phyloP scores from a whole-genome alignment of 2,329 filamentous ascomycete genomes.

The Talaromyces sp. region DNA sequence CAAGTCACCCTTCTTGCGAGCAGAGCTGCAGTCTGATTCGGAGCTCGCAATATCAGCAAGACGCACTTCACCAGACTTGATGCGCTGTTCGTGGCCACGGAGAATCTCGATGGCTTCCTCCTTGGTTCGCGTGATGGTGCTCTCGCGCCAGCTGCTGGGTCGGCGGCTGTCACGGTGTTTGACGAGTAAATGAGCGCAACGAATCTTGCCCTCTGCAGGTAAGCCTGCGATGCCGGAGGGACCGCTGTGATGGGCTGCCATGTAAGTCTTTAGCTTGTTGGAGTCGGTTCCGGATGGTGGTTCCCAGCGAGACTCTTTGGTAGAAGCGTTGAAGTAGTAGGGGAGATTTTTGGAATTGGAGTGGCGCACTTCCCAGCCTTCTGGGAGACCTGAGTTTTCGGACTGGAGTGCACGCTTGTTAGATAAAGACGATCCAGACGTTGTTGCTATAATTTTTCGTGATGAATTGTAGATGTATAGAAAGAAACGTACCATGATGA shows the following conservation, averaged over 20 bases:
- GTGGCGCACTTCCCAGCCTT: constrained; percentile 92
- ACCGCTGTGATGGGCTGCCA: constrained; percentile 79
- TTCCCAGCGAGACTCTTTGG: constrained; percentile 92
- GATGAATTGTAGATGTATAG: background rate
- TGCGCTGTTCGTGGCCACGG: constrained; percentile 68
- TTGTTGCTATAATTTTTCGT: background rate
- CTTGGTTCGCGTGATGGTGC: constrained; percentile 81
- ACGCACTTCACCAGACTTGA: constrained; percentile 64
- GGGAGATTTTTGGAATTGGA: constrained; percentile 98
- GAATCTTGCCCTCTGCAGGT: constrained; percentile 75
- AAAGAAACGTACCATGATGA: constrained; percentile 16
- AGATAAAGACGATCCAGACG: constrained; percentile 2
- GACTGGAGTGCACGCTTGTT: constrained; percentile 42
- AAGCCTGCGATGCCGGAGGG: constrained; percentile 36
- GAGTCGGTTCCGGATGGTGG: constrained; percentile 83
- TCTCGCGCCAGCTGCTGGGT: constrained; percentile 89
- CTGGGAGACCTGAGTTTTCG: constrained; percentile 71
- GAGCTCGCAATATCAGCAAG: constrained; percentile 81
- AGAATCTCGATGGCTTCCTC: constrained; percentile 81
- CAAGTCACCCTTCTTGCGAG: constrained; percentile 88
- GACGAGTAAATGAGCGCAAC: constrained; percentile 85
- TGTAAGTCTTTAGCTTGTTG: constrained; percentile 89
- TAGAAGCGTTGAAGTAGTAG: constrained; percentile 91
- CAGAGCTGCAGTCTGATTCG: constrained; percentile 94
- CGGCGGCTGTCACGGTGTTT: constrained; percentile 88